These are phyloP conservation scores for Lophium mytilinum DNA, from an alignment of 495 filamentous ascomycete genomes.

Conservation along the genomic window DNA sequence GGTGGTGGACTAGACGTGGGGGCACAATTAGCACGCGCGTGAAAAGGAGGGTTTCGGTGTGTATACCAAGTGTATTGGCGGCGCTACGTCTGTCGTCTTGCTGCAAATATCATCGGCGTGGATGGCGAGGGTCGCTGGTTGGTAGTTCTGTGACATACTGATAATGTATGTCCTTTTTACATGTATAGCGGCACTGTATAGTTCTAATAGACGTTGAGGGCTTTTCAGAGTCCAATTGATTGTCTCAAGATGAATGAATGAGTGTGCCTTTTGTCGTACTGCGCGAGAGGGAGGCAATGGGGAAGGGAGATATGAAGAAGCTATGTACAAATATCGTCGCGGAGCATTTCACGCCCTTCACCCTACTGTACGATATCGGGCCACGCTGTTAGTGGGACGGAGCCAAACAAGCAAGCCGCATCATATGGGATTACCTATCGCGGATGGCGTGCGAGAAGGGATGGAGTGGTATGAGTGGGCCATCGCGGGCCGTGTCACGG, in stretches of 20 bases:
- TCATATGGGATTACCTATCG: background rate
- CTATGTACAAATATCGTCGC: too few relatives aligned
- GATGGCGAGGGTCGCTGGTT: conserved; percentile 62
- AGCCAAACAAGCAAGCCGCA: too few relatives aligned
- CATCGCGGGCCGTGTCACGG: background rate
- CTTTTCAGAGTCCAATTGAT: background rate
- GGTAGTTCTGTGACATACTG: conserved; percentile 17
- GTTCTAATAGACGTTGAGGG: background rate
- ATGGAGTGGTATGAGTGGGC: background rate
- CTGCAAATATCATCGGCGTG: conserved; percentile 80
- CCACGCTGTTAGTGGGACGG: background rate
- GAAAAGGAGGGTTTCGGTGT: too few relatives aligned
- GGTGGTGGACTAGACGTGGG: conserved; percentile 51
- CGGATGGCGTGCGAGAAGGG: too few relatives aligned
- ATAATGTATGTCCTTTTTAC: background rate
- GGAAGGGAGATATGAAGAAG: too few relatives aligned
- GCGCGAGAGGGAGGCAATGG: too few relatives aligned
- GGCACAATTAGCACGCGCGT: too few relatives aligned
- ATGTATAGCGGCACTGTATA: too few relatives aligned
- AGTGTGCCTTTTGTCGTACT: too few relatives aligned
- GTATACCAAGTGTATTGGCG: conserved; percentile 60
- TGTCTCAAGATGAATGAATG: too few relatives aligned
- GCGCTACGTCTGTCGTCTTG: conserved; percentile 65
- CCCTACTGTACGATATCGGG: background rate
- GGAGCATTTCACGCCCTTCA: background rate